Conservation (phyloP, 805 yeast genomes). For the Hanseniaspora lachancei region DNA sequence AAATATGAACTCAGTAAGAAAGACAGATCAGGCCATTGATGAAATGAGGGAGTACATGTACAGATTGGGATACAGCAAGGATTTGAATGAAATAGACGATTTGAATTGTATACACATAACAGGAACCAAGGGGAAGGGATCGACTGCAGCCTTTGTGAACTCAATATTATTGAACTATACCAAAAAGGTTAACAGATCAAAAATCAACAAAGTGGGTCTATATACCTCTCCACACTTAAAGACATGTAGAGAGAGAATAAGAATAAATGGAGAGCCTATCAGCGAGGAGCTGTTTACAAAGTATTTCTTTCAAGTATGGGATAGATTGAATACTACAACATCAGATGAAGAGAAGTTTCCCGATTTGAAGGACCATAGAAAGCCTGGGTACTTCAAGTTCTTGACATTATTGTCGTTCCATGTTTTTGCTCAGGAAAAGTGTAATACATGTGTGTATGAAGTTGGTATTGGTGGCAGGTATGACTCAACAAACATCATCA, state of each 20-base stretch:
- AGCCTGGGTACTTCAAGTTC: constrained; percentile 88
- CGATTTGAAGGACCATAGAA: constrained; percentile 54
- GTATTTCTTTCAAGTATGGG: constrained; percentile 94
- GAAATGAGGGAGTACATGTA: constrained; percentile 78
- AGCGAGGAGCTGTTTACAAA: constrained; percentile 66
- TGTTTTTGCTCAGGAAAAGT: constrained; percentile 72
- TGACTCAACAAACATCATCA: constrained; percentile 87
- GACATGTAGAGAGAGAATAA: constrained; percentile 81
- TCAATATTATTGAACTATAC: constrained; percentile 59
- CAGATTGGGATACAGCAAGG: constrained; percentile 53
- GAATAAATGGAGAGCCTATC: constrained; percentile 77
- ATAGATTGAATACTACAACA: constrained; percentile 45
- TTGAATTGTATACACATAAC: constrained; percentile 82
- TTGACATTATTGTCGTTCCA: constrained; percentile 84
- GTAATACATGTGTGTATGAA: constrained; percentile 89
- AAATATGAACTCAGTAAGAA: constrained; percentile 31
- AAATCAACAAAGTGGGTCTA: constrained; percentile 62
- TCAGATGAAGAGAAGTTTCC: constrained; percentile 54
- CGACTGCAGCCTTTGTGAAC: constrained; percentile 88
- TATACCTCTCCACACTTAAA: constrained; percentile 93
- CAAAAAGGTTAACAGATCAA: constrained; percentile 22
- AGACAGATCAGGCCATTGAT: constrained; percentile 52
- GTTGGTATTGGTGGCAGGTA: constrained; percentile 98
- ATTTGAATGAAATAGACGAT: constrained; percentile 34
- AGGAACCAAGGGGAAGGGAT: constrained; percentile 97